Conservation (phyloP, 2,329 filamentous ascomycete genomes). For the Aspergillus pseudotamarii region DNA sequence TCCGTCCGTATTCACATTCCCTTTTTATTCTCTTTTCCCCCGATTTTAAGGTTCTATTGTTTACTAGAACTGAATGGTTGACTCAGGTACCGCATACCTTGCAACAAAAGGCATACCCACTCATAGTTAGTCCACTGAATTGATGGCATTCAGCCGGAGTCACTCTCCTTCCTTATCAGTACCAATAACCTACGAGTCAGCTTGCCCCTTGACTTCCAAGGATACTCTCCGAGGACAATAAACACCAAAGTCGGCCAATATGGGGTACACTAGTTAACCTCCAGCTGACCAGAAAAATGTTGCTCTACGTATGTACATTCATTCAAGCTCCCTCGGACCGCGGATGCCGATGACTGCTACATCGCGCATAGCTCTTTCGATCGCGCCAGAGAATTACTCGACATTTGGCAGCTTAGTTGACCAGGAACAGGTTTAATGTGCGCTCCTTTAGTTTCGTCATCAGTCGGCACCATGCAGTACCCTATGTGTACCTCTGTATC, state of each 20-base stretch:
- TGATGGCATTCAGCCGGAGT: not conserved
- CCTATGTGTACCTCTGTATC: not conserved
- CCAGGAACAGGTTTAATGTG: not conserved
- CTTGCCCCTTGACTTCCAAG: not conserved
- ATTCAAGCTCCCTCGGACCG: not conserved
- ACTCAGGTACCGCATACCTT: slow-evolving; percentile 6
- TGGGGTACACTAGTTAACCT: not conserved
- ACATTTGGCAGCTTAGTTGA: not conserved
- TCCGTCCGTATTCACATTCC: not conserved
- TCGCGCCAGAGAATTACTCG: not conserved
- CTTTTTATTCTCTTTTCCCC: not conserved
- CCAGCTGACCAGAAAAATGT: slow-evolving; percentile 4
- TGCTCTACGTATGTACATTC: not conserved
- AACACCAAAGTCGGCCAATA: not conserved
- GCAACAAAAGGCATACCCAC: not conserved
- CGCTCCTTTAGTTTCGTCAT: not conserved
- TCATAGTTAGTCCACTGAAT: not conserved
- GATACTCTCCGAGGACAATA: not conserved
- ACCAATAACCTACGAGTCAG: not conserved
- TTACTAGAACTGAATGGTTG: not conserved
- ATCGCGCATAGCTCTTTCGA: not conserved
- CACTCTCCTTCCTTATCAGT: not conserved
- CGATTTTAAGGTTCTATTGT: not conserved
- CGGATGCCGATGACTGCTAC: not conserved
- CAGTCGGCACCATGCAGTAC: not conserved